Evolutionary conservation across 1,284 basidiomycete genomes (phyloP), one percentile per base, ranked within the genome.

Genomic region (Pterulicium gracile): DNA sequence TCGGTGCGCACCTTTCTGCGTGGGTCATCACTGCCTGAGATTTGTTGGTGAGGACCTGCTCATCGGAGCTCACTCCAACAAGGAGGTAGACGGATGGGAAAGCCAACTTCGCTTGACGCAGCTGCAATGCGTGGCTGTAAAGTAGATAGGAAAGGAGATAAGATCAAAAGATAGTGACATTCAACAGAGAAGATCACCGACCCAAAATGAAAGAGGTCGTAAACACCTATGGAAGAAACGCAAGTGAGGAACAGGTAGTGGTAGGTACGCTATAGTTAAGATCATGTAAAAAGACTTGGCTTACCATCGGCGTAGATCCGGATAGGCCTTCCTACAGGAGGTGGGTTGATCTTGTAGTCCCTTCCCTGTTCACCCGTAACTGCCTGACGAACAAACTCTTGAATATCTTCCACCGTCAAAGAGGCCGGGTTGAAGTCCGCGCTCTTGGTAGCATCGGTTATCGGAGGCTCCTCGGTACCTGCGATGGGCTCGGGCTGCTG

Each of bases 131-230:
- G 67, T 96, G 92, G 10, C 91, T 92, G 55, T 27, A 50, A 45
- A 46, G 34, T 27, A 34, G 42, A 50, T 21, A 49, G 52, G 34
- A 52, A 45, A 47, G 23, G 32, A 32, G 24, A 17, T 19, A 17
- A 35, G 35, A 42, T 18, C 41, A 49, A 34, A 24, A 18, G 27
- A 47, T 32, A 48, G 53, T 27, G 15, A 50, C 45, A 50, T 20
- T 19, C 3, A 39, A 5, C 22, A 62, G 40, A 48, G 35, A 5
- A n/a, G 5, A 15, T 10, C 12, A 52, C 76, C 55, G 61, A 90
- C 82, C 89, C 92, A 61, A 91, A 95, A 65, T 97, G 92, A 68
- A 96, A 96, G 43, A 95, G 72, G 65, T 96, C 92, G 58, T 94
- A 94, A 12, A 94, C 91, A 35, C 89, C 82, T 85, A 39, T 7